A percentile compares a stretch with the other conserved stretches of the same genome.
phyloP scores from a whole-genome alignment of 2,329 filamentous ascomycete species.

The Arthrinium phaeospermum region DNA sequence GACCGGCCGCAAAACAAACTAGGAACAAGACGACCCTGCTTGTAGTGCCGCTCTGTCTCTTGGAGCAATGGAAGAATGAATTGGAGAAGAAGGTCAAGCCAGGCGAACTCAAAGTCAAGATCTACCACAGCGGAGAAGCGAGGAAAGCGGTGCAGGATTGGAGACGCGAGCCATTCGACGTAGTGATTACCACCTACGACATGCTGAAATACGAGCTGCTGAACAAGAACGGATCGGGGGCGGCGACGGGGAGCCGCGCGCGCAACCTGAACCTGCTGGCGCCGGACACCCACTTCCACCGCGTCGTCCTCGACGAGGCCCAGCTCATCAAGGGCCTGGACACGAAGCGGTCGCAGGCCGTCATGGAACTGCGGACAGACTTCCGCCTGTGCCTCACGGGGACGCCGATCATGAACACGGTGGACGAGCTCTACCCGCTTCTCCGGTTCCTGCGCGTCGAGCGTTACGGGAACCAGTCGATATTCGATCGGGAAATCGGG shows the following conservation, averaged over 20 bases:
- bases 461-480: slow-evolving; percentile 71
- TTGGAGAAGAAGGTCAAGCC: slow-evolving; percentile 36
- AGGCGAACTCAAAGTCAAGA: slow-evolving; percentile 33
- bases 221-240: slow-evolving; percentile 50
- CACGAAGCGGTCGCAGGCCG: slow-evolving; percentile 66
- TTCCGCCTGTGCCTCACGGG: slow-evolving; percentile 80
- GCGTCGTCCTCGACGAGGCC: slow-evolving; percentile 81
- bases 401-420: slow-evolving; percentile 88
- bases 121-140: slow-evolving; percentile 33
- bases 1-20: neutral
- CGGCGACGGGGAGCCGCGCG: slow-evolving; percentile 59
- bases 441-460: slow-evolving; percentile 78
- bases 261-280: slow-evolving; percentile 58
- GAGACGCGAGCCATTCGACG: slow-evolving; percentile 63
- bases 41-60: slow-evolving; percentile 21
- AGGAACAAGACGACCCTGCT: slow-evolving; percentile 36
- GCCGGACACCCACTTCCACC: slow-evolving; percentile 65
- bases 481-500: slow-evolving; percentile 60
- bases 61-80: slow-evolving; percentile 22
- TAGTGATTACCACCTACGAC: slow-evolving; percentile 83
- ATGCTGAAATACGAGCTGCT: slow-evolving; percentile 43
- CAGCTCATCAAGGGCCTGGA: slow-evolving; percentile 81
- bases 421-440: slow-evolving; percentile 79
- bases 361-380: slow-evolving; percentile 63
- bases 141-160: slow-evolving; percentile 36